Conservation (phyloP, 768 basidiomycete species). For the Amanita inopinata region DNA sequence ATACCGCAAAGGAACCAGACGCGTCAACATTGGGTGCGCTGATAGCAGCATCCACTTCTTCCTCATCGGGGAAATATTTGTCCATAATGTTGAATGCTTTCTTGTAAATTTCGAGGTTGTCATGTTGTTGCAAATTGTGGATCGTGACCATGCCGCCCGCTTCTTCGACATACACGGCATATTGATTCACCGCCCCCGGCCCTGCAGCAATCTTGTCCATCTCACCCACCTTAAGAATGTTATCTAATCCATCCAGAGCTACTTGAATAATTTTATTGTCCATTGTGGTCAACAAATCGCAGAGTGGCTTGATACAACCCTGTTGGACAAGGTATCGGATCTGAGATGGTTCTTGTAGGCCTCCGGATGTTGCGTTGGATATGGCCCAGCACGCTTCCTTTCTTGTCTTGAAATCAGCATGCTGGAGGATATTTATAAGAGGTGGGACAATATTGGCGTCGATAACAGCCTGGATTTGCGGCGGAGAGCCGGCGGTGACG, state of each 20-base stretch:
- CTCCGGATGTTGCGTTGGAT: conserved; percentile 97
- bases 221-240: conserved; percentile 96
- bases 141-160: conserved; percentile 98
- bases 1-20: conserved; percentile 64
- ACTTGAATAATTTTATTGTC: conserved; percentile 99
- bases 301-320: conserved; percentile 97
- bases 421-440: conserved; percentile 93
- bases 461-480: conserved; percentile 94
- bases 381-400: conserved; percentile 99
- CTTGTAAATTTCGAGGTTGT: conserved; percentile 99
- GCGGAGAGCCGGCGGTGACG: conserved; percentile 92
- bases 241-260: conserved; percentile 95
- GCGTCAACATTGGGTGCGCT: conserved; percentile 68
- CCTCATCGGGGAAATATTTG: conserved; percentile 98
- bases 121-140: conserved; percentile 98
- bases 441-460: conserved; percentile 98
- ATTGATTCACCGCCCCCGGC: conserved; percentile 81
- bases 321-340: conserved; percentile 97
- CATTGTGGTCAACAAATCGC: conserved; percentile 94
- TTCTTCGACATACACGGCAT: conserved; percentile 92
- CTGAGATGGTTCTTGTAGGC: conserved; percentile 90
- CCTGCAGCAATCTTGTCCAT: conserved; percentile 80
- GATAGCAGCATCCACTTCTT: conserved; percentile 81
- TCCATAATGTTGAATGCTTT: conserved; percentile 99
- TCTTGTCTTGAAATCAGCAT: conserved; percentile 98